Base-by-base conservation (phyloP, 805 yeast genomes). In the Suhomyces emberorum region DNA sequence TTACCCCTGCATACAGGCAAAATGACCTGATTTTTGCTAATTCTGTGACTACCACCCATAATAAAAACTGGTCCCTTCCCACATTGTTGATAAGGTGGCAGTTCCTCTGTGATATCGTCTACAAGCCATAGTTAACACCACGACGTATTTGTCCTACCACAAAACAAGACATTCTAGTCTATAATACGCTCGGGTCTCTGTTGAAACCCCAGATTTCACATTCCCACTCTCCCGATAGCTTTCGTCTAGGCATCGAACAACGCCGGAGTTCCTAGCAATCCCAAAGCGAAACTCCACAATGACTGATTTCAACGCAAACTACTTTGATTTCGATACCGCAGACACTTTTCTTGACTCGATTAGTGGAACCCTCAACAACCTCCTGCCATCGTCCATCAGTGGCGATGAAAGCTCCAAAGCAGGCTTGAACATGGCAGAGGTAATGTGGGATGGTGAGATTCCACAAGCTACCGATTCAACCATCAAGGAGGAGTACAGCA, bases 281-380 rank as follows among this genome's bases (percentile, higher is more conserved):
- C n/a, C n/a, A n/a, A n/a, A n/a, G n/a, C n/a, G 22, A 23, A 7
- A 7, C 26, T 5, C 8, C 28, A 23, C 7, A 10, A 45, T 45
- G 49, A 25, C 49, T 15, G 50, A 46, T 19, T 39, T 41, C 27
- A 46, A 43, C 19, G 28, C 22, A 31, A 37, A 28, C 28, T 44
- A 32, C 41, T 44, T 41, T 37, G 48, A 46, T 36, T 61, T 63
- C 39, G 61, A 54, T 15, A 47, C 54, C 24, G 48, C 66, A 11
- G 64, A 61, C 36, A 48, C 35, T 35, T 61, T 63, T 32, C 46
- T 63, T 31, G 54, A 52, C 33, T 46, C 47, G 25, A 50, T 62
- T 11, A 49, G 59, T n/a, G 62, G 59, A 7, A 42, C 55, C 12
- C 36, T 49, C 12, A 44, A 39, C n/a, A 36, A 44, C 22, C 39